Base-by-base conservation (phyloP, 2,329 filamentous ascomycete genomes). In the Trichoderma sp. region DNA sequence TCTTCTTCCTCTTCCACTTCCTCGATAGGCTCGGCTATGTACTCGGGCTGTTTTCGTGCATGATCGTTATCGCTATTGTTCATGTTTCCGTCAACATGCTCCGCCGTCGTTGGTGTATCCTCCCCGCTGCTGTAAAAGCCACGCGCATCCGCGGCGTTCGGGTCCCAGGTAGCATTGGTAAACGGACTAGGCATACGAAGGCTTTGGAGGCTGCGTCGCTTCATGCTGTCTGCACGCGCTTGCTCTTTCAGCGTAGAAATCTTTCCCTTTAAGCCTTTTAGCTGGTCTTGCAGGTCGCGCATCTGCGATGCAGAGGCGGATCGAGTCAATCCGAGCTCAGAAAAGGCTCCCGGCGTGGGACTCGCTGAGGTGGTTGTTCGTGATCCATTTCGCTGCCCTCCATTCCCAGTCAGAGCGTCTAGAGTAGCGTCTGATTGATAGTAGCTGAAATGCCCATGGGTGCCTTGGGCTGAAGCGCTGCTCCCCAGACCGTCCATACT, bases 241-340 rank as follows among this genome's bases (percentile, higher is more conserved):
- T 93, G 90, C 71, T 94, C 89, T 73, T 92, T 91, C 52, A 97
- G 79, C 18, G 84, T 91, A 1, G 93, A 94, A 43, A 97, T 94
- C 75, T 93, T 93, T 70, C 91, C 92, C 76, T 94, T 94, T 58
- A 97, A 83, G 65, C 91, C 93, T 68, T 91, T 89, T 87, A 97
- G 92, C 77, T 97, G 93, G 72, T 93, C 90, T 70, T 93, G 92
- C 54, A 97, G 83, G 63, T 87, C 86, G 10, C 90, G 88, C 75
- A 92, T 88, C 75, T 92, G 90, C 16, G 90, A 85, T n/a, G 89
- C 89, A 0, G 93, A 95, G 16, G 89, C 84, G 3, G 91, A 90
- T 21, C 92, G 86, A 30, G 86, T 86, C 10, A 90, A 79, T 6
- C 83, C 84, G 54, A 83, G 81, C 11, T 83, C 82, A n/a, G 76